Base-by-base conservation (phyloP, 768 basidiomycete species). In the Naganishia antarctica region DNA sequence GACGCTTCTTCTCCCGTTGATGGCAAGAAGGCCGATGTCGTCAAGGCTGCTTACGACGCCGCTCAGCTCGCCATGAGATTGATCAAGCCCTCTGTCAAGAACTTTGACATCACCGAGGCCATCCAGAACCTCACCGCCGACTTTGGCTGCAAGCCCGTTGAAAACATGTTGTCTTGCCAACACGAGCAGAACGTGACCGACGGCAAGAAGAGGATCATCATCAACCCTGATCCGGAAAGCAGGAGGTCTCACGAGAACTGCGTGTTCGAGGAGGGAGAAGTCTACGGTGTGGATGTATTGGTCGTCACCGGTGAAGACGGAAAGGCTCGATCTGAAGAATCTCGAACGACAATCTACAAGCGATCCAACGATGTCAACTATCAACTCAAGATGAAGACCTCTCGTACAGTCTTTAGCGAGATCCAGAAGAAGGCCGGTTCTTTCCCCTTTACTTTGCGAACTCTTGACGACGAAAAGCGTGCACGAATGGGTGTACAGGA, bases 401-500 rank as follows among this genome's bases (percentile, higher is more conserved):
- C 92, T 46, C 88, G 94, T 68, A 84, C 87, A n/a, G 87, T 94
- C 44, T 98, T 97, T 81, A 89, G 89, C 53, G 94, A 98, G 79
- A 90, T 97, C 71, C 90, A 93, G 80, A 93, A 91, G 83, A 98
- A 97, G 79, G 90, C 96, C 44, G 94, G 94, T 26, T 83, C 91
- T 4, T 98, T 99, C 85, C 94, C 96, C 34, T 97, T 99, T 83
- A 97, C 93, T 72, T 84, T 99, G 68, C 90, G 96, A 67, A 83
- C 83, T 48, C 83, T 98, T 64, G 94, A 94, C 68, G 94, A 98
- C 73, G 94, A 98, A 83, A 93, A 93, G 80, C 85, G 90, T 60
- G 87, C 91, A 28, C 86, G 94, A 40, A 87, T 98, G 83, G 96
- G 94, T 69, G 83, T 98, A 34, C 87, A 89, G 76, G 96, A 98